phyloP scores from a whole-genome alignment of 2,329 filamentous ascomycete genomes.

The Phyllosticta citribraziliensis region DNA sequence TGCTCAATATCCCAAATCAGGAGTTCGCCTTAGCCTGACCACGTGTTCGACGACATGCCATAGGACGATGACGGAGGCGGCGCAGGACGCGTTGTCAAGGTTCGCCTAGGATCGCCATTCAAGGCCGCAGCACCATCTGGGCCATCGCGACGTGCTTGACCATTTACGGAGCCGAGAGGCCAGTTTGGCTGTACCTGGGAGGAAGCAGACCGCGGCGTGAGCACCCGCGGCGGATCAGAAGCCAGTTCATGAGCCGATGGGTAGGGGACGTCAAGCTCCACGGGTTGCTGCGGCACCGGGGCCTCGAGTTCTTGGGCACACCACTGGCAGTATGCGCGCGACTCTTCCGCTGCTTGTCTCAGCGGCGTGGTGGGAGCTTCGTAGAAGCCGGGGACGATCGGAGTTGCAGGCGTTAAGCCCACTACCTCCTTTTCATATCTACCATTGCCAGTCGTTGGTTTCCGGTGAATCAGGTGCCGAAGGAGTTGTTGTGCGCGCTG shows the following conservation, averaged over 20 bases:
- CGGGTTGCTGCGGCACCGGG: background rate
- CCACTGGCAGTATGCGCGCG: background rate
- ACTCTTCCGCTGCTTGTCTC: background rate
- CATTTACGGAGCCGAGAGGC: background rate
- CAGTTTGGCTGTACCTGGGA: background rate
- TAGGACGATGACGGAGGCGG: background rate
- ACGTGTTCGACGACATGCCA: background rate
- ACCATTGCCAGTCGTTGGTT: background rate
- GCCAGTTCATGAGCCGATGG: background rate
- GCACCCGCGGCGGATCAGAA: background rate
- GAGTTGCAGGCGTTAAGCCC: background rate
- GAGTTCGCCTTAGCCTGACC: background rate
- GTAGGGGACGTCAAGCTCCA: background rate
- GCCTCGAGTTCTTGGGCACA: background rate
- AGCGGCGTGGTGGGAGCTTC: background rate
- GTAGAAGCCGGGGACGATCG: background rate
- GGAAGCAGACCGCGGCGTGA: background rate
- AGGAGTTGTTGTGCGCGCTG: background rate
- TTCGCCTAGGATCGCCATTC: background rate
- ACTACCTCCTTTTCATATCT: background rate
- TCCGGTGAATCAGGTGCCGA: background rate
- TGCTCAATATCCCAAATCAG: too few relatives aligned
- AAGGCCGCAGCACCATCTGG: background rate
- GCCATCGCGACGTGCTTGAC: too few relatives aligned
- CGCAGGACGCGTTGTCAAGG: background rate